These are phyloP conservation scores for Tulasnella sp. DNA, from an alignment of 768 basidiomycete genomes.

Conservation along the genomic window DNA sequence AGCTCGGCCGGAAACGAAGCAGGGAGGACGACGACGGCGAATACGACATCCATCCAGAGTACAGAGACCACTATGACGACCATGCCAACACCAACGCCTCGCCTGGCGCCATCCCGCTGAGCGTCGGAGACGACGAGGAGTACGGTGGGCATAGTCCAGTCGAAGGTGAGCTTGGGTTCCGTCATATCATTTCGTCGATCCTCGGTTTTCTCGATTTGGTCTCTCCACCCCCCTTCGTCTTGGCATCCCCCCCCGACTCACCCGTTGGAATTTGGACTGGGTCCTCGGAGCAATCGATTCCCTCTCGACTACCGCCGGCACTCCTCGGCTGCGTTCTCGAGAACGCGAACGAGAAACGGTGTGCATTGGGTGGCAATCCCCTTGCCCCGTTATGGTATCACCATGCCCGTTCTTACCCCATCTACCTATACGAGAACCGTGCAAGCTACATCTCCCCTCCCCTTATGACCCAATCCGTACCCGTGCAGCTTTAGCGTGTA, in stretches of 20 bases:
- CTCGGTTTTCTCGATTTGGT: background rate
- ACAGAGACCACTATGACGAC: background rate
- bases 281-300: background rate
- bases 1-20: constrained; percentile 6
- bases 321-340: too few species aligned
- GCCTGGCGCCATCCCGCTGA: background rate
- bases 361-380: background rate
- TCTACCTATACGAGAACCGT: background rate
- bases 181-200: background rate
- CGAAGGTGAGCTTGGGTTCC: background rate
- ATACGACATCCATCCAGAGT: constrained; percentile 1
- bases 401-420: background rate
- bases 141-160: background rate
- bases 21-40: constrained; percentile 10
- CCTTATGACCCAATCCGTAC: background rate
- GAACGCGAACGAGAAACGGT: background rate
- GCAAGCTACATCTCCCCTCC: constrained; percentile 37
- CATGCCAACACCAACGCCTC: background rate
- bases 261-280: background rate
- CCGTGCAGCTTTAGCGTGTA: constrained; percentile 20
- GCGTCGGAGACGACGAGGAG: background rate
- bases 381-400: background rate
- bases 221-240: background rate
- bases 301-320: too few species aligned
- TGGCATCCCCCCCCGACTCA: background rate